Base-by-base conservation (phyloP, 768 basidiomycete genomes). In the Lactarius pseudohatsudake region DNA sequence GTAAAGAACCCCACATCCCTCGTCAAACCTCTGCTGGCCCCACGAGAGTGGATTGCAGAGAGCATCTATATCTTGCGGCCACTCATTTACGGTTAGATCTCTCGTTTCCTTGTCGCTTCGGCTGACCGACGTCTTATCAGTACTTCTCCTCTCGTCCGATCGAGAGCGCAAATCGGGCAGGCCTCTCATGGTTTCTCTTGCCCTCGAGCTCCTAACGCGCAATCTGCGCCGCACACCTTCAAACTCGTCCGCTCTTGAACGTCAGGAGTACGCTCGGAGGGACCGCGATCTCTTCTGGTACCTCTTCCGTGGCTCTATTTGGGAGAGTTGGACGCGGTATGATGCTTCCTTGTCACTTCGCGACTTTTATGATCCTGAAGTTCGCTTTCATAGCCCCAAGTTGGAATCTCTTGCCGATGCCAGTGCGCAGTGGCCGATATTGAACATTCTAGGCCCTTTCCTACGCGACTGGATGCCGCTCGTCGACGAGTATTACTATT, bases 401-500 rank as follows among this genome's bases (percentile, higher is more conserved):
- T 72, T 94, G 61, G 86, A 88, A 73, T 80, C 81, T 1, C 77
- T 93, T 68, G 86, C 85, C 38, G 77, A 84, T 68, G 79, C 75
- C 53, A 81, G 85, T 22, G 79, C 85, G 3, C 79, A 79, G 64
- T 81, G 81, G 55, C 91, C 91, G 18, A 59, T 93, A 32, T 72
- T 94, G 32, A 85, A 87, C n/a, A 74, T 92, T 57, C 76, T 92
- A 47, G 81, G 90, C 69, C 84, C 86, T 30, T 77, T 94, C 65
- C 74, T 92, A 65, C 87, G 85, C 69, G 92, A 93, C 72, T 94
- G 93, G 92, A 86, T 94, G 69, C 93, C 92, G 22, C 78, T 94
- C 74, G 91, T 94, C 67, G 86, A 94, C 74, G 90, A 91, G 73
- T 94, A 94, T 78, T 88, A 94, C 79, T 94, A 94, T 81, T 94